These are phyloP conservation scores for Peronospora destructor DNA, from an alignment of 352 stramenopile species.

Conservation along the genomic window DNA sequence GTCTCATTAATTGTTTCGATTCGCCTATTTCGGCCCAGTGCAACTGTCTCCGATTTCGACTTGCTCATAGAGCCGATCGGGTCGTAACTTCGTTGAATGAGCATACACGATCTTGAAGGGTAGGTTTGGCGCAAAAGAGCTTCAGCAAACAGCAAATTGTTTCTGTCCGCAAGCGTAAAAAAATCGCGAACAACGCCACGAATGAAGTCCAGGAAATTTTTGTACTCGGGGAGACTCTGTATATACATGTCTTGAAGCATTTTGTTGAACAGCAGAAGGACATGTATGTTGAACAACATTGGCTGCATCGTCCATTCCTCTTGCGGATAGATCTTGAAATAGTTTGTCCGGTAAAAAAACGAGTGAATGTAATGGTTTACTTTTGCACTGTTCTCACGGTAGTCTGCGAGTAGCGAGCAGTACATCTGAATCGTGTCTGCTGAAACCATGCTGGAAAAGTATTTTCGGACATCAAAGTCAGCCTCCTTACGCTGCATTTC, in stretches of 20 bases:
- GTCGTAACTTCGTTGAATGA: conserved; percentile 76
- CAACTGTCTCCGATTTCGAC: conserved; percentile 54
- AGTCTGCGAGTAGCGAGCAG: conserved; percentile 55
- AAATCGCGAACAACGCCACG: conserved; percentile 69
- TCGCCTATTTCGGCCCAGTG: conserved; percentile 49
- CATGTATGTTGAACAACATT: conserved; percentile 82
- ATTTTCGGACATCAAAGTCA: conserved; percentile 78
- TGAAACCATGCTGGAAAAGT: conserved; percentile 76
- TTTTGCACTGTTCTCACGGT: conserved; percentile 71
- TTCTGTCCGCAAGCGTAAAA: conserved; percentile 71
- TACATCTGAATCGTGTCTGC: conserved; percentile 83
- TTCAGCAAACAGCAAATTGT: conserved; percentile 78
- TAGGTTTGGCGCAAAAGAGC: conserved; percentile 64
- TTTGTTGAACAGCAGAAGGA: conserved; percentile 72
- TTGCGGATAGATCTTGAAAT: conserved; percentile 69
- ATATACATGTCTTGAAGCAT: conserved; percentile 80
- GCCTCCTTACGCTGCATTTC: conserved; percentile 85
- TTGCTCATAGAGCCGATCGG: conserved; percentile 53
- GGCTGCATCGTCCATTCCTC: conserved; percentile 81
- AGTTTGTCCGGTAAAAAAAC: conserved; percentile 79
- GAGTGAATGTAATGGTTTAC: conserved; percentile 88
- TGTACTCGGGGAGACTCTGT: conserved; percentile 47
- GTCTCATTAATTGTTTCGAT: conserved; percentile 57
- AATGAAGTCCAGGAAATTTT: conserved; percentile 75
- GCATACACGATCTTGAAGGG: conserved; percentile 51